Conservation (phyloP, 225 moss, liverwort and hornwort species). For the Pseudoscleropodium purum region DNA sequence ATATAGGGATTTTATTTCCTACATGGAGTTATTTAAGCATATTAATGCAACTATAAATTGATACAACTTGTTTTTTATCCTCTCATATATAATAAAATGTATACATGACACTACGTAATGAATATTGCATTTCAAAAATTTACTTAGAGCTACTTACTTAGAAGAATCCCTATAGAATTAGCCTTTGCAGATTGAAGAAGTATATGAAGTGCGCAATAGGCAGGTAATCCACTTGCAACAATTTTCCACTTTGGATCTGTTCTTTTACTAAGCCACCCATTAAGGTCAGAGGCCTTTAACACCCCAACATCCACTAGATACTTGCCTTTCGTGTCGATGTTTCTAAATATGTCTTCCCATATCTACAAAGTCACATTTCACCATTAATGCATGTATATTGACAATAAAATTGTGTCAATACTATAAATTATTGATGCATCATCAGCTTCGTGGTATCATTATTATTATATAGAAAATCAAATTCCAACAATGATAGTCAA, state of each 20-base stretch:
- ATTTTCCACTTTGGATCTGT: conserved; percentile 55
- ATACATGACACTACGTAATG: neutral
- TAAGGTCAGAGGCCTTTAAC: conserved; percentile 34
- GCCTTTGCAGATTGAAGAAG: conserved; percentile 52
- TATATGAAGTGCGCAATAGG: conserved; percentile 37
- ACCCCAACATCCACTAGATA: conserved; percentile 44
- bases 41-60: neutral
- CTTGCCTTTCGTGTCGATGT: conserved; percentile 43
- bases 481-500: neutral
- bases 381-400: neutral
- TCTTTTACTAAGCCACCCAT: conserved; percentile 42
- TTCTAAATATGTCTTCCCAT: conserved; percentile 59
- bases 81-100: neutral
- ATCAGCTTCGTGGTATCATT: neutral
- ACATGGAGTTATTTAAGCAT: neutral
- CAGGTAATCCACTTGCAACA: conserved; percentile 54
- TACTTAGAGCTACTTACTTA: conserved; percentile 29
- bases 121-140: neutral
- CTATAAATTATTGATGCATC: neutral
- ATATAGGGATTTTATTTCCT: neutral
- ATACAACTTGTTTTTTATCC: neutral
- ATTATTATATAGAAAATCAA: neutral
- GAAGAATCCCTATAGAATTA: conserved; percentile 46
- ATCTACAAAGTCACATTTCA: conserved; percentile 29
- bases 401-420: neutral